Conservation (phyloP, 2,329 filamentous ascomycete genomes). For the Dactylellina sp. region DNA sequence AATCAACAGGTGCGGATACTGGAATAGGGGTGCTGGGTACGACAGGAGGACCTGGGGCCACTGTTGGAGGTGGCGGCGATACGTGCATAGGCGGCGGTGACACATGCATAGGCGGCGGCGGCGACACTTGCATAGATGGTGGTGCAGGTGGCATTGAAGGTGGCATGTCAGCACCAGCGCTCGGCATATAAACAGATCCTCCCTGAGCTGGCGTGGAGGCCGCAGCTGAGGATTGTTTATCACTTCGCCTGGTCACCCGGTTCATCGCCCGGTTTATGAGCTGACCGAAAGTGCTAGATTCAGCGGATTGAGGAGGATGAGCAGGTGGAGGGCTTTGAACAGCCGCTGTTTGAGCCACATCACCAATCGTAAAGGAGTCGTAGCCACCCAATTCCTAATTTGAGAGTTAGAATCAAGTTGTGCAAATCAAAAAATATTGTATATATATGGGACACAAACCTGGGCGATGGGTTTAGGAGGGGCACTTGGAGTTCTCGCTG, state of each 20-base stretch:
- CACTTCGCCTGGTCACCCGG: too few species aligned
- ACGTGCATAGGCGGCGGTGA: neutral
- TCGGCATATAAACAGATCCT: neutral
- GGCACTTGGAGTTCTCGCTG: constrained; percentile 1
- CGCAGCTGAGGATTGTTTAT: neutral
- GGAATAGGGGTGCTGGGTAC: neutral
- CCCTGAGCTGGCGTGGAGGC: neutral
- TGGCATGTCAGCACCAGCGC: neutral
- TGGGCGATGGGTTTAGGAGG: neutral
- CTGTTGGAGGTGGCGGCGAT: neutral
- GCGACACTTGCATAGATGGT: neutral
- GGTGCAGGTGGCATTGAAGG: neutral
- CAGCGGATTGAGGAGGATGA: neutral
- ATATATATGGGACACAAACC: neutral
- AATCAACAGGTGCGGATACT: neutral
- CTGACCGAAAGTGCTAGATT: neutral
- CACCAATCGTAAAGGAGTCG: neutral
- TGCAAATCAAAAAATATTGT: neutral
- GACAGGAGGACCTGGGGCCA: neutral
- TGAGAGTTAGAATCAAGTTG: neutral
- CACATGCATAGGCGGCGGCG: neutral
- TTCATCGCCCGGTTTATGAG: neutral
- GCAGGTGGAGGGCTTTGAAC: neutral
- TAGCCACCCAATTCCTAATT: neutral
- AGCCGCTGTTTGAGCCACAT: neutral